phyloP scores from a whole-genome alignment of 2,329 filamentous ascomycete species.

The Aspergillus pseudoviridinutans region DNA sequence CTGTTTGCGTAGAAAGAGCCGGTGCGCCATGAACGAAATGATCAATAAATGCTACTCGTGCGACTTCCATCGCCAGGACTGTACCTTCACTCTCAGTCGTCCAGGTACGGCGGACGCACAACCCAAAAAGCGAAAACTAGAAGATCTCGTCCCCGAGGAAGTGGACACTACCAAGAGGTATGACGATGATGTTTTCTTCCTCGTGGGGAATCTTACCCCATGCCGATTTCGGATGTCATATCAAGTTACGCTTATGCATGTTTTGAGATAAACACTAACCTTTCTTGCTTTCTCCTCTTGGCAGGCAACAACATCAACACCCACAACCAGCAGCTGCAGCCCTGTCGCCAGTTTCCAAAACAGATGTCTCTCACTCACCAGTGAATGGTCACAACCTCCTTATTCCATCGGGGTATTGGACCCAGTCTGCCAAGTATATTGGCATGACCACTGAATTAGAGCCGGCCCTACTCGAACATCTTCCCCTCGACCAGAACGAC shows the following conservation, averaged over 20 bases:
- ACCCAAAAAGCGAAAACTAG: constrained; percentile 40
- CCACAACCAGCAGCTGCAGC: constrained; percentile 7
- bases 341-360: constrained; percentile 17
- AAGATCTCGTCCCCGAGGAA: constrained; percentile 25
- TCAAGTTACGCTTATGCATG: constrained; percentile 7
- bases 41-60: constrained; percentile 44
- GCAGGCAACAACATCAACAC: constrained; percentile 16
- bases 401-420: constrained; percentile 32
- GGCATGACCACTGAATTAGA: constrained; percentile 42
- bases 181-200: constrained; percentile 5
- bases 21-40: constrained; percentile 42
- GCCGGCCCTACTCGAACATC: constrained; percentile 36
- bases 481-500: constrained; percentile 39
- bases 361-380: constrained; percentile 15
- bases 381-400: constrained; percentile 18
- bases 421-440: constrained; percentile 39
- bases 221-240: constrained; percentile 21
- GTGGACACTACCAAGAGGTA: constrained; percentile 37
- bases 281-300: constrained; percentile 4
- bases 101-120: constrained; percentile 19
- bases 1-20: constrained; percentile 40
- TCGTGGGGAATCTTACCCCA: constrained; percentile 2
- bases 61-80: constrained; percentile 43
- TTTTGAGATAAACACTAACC: constrained; percentile 10
- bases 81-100: constrained; percentile 34